Percentiles rank a stretch among this genome's conserved stretches.
Evolutionary conservation across 2,329 filamentous ascomycete species (phyloP).

Genomic region (Metarhizium anisopliae): DNA sequence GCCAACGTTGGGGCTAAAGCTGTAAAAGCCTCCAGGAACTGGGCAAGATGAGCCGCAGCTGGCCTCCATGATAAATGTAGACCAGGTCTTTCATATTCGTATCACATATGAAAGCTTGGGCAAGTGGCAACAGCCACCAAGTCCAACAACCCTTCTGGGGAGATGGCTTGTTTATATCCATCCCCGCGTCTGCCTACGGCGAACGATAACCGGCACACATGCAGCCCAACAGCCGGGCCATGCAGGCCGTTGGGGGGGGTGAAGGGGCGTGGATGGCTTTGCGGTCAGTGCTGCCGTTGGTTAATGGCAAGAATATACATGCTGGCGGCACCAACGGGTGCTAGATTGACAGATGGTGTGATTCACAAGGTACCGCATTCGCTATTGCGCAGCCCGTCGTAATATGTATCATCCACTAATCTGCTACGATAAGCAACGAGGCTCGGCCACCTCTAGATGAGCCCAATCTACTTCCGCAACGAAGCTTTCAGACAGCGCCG

Average conservation of each 20-base stretch:
- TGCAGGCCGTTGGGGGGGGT: background rate
- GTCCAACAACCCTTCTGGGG: constrained; percentile 2
- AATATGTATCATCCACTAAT: background rate
- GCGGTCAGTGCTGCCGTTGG: background rate
- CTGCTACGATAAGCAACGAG: background rate
- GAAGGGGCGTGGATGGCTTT: background rate
- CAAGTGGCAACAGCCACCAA: constrained; percentile 6
- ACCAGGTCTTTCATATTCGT: constrained; percentile 16
- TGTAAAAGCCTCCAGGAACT: constrained; percentile 26
- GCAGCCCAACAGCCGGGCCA: constrained; percentile 3
- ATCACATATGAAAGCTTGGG: constrained; percentile 6
- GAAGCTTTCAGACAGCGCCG: background rate
- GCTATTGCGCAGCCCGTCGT: background rate
- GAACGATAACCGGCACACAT: background rate
- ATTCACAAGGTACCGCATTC: background rate
- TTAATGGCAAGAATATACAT: background rate
- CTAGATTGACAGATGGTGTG: background rate
- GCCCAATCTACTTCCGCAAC: background rate
- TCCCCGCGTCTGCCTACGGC: background rate
- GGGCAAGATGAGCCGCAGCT: constrained; percentile 28
- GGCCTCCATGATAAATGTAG: constrained; percentile 22
- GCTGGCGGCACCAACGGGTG: background rate
- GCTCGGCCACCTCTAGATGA: background rate
- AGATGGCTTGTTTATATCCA: background rate
- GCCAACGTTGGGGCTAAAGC: constrained; percentile 25